Conservation (phyloP, 2,329 filamentous ascomycete genomes). For the Sordariomycetes sp. region DNA sequence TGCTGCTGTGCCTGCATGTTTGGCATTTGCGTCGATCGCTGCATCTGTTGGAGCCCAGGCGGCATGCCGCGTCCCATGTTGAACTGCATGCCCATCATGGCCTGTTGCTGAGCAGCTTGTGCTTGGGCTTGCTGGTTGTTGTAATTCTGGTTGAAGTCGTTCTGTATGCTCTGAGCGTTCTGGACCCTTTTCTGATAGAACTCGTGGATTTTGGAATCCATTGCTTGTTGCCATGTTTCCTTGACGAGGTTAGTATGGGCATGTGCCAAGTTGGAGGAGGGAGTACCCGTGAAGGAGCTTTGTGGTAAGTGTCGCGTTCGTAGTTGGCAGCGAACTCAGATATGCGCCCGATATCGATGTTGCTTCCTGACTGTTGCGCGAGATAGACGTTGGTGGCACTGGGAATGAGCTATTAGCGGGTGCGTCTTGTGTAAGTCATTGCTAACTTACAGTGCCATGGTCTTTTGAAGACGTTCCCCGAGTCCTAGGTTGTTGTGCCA, state of each 20-base stretch:
- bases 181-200: conserved; percentile 40
- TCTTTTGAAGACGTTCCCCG: conserved; percentile 31
- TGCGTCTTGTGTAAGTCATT: background rate
- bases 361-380: background rate
- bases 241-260: background rate
- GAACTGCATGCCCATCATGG: conserved; percentile 40
- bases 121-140: conserved; percentile 27
- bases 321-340: conserved; percentile 32
- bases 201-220: conserved; percentile 30
- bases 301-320: conserved; percentile 37
- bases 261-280: background rate
- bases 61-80: conserved; percentile 45
- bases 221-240: background rate
- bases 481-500: conserved; percentile 30
- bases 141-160: conserved; percentile 35
- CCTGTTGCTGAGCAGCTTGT: conserved; percentile 21
- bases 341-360: conserved; percentile 29
- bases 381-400: background rate
- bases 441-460: conserved; percentile 29
- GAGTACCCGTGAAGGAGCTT: conserved; percentile 23
- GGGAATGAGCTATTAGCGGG: background rate
- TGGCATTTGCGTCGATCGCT: conserved; percentile 47
- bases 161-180: conserved; percentile 39
- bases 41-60: conserved; percentile 47
- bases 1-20: conserved; percentile 39